phyloP scores from a whole-genome alignment of 2,329 filamentous ascomycete genomes.

The Alternaria brassicae region DNA sequence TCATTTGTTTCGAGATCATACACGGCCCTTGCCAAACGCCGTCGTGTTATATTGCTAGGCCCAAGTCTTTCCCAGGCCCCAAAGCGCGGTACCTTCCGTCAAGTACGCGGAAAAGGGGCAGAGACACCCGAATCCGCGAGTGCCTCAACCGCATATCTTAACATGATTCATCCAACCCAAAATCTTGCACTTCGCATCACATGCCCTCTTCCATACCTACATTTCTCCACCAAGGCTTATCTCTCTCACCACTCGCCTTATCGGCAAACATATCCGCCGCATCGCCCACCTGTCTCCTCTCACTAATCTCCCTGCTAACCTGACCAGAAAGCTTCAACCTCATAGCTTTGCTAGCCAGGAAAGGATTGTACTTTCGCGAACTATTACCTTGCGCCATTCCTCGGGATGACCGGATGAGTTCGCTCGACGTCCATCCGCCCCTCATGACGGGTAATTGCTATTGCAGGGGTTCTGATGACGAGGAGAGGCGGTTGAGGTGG shows the following conservation, averaged over 20 bases:
- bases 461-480: conserved; percentile 94
- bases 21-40: neutral
- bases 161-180: neutral
- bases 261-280: conserved; percentile 73
- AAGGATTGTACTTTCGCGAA: conserved; percentile 34
- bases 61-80: neutral
- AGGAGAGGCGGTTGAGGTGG: conserved; percentile 93
- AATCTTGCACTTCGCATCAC: conserved; percentile 25
- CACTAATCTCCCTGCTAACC: conserved; percentile 71
- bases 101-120: neutral
- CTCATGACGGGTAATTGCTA: conserved; percentile 90
- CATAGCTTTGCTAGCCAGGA: conserved; percentile 59
- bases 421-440: conserved; percentile 63
- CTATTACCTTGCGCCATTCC: conserved; percentile 63
- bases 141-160: neutral
- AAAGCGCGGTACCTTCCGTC: neutral
- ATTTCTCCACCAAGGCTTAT: conserved; percentile 56
- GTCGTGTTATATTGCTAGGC: neutral
- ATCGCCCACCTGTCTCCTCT: conserved; percentile 90
- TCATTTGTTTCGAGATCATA: neutral
- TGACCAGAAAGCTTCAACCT: conserved; percentile 71
- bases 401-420: conserved; percentile 51
- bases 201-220: conserved; percentile 59
- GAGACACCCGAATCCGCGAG: neutral
- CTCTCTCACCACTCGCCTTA: conserved; percentile 33